Evolutionary conservation across 225 moss, liverwort and hornwort species (phyloP).

Genomic region (Rhytidiadelphus loreus): DNA sequence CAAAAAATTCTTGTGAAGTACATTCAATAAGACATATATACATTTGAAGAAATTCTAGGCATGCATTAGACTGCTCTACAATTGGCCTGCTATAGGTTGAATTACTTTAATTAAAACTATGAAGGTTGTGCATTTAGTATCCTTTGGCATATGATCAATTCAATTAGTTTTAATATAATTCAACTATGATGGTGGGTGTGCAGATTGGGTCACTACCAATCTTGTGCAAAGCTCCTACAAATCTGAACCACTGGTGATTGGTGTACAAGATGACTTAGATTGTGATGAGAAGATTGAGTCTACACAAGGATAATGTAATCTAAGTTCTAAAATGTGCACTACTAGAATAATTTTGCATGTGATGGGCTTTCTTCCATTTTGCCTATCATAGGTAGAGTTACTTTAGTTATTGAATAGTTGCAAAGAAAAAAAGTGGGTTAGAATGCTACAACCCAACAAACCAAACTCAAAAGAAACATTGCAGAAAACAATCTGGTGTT

Average conservation of each 20-base stretch:
- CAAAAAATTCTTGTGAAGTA: no score
- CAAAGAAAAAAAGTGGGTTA: no score
- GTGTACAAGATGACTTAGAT: background rate
- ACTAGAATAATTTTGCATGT: no score
- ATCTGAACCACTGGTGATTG: background rate
- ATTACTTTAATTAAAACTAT: background rate
- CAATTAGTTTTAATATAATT: background rate
- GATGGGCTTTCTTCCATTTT: no score
- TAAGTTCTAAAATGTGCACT: no score
- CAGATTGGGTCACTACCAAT: constrained; percentile 19
- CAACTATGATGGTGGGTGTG: background rate
- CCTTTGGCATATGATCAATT: background rate
- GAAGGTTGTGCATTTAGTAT: background rate
- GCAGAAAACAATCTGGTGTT: background rate
- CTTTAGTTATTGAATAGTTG: accelerated
- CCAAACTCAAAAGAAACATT: background rate
- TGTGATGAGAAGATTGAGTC: background rate
- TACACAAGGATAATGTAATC: background rate
- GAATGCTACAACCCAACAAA: background rate
- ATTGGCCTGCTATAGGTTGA: no score
- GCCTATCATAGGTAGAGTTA: no score
- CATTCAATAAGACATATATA: no score
- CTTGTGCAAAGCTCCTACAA: background rate
- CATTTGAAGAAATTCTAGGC: no score
- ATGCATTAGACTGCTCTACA: no score